Conservation (phyloP, 371 early-diverging fungal genomes). For the Rhizopus arrhizus region DNA sequence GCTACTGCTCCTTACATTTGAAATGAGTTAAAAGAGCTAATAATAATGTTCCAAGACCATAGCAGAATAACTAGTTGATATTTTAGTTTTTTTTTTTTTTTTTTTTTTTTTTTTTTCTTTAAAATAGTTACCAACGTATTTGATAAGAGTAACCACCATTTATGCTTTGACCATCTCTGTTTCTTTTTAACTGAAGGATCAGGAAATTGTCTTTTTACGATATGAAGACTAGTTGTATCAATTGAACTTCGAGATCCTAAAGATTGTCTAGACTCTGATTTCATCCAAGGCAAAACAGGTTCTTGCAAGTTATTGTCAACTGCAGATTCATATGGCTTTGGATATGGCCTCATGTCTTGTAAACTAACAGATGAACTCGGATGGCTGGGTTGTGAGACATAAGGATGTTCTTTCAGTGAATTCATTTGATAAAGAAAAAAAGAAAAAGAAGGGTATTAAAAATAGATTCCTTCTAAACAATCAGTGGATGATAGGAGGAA, state of each 20-base stretch:
- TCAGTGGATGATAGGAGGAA: too few relatives aligned
- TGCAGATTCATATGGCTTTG: too few relatives aligned
- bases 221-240: constrained; percentile 50
- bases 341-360: constrained; percentile 6
- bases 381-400: constrained; percentile 15
- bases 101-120: too few relatives aligned
- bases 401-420: constrained; percentile 1
- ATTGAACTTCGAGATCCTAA: constrained; percentile 27
- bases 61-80: constrained; percentile 44
- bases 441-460: too few relatives aligned
- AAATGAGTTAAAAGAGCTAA: constrained; percentile 46
- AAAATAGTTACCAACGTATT: constrained; percentile 61
- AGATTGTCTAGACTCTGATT: constrained; percentile 41
- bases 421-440: too few relatives aligned
- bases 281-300: constrained; percentile 51
- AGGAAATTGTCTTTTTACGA: constrained; percentile 39
- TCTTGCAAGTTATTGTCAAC: too few relatives aligned
- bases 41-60: constrained; percentile 45
- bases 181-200: constrained; percentile 37
- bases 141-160: constrained; percentile 52
- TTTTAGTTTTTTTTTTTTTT: background rate
- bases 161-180: constrained; percentile 57
- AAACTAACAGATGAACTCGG: constrained; percentile 18
- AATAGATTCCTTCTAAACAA: too few relatives aligned
- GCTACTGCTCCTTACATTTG: constrained; percentile 37